These are phyloP conservation scores for Dalbergia cultrata DNA, from an alignment of 306 rosid species.

Conservation along the genomic window DNA sequence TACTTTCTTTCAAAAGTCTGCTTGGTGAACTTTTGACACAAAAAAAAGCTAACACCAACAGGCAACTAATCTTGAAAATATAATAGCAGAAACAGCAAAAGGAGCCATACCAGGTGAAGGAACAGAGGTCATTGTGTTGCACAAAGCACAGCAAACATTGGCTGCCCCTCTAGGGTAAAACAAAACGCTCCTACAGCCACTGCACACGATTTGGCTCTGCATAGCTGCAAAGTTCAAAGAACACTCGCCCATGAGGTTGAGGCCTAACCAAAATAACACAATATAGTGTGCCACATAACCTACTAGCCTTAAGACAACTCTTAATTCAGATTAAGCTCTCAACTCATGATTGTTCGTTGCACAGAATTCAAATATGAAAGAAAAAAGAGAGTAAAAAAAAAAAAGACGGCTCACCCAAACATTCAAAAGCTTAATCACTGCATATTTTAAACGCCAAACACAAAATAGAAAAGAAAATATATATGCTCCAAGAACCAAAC, in stretches of 20 bases:
- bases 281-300: not conserved
- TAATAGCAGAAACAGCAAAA: not conserved
- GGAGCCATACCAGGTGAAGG: constrained; percentile 67
- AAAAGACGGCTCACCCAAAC: too few species aligned
- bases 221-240: constrained; percentile 63
- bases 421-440: not conserved
- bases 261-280: not conserved
- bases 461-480: not conserved
- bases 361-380: constrained; percentile 16
- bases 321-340: not conserved
- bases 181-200: constrained; percentile 77
- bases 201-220: constrained; percentile 88
- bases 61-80: not conserved
- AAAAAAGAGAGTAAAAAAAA: too few species aligned
- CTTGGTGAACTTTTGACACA: too few species aligned
- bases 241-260: not conserved
- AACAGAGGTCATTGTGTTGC: constrained; percentile 68
- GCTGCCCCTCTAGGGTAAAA: constrained; percentile 86
- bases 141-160: constrained; percentile 79
- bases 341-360: not conserved
- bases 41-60: too few species aligned
- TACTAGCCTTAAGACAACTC: not conserved
- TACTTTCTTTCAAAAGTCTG: too few species aligned
- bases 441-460: not conserved
- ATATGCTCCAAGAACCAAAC: not conserved